A percentile compares a stretch with the other conserved stretches of the same genome.
Conservation (phyloP, 1,284 basidiomycete species). For the Lentinula novae-zelandiae region DNA sequence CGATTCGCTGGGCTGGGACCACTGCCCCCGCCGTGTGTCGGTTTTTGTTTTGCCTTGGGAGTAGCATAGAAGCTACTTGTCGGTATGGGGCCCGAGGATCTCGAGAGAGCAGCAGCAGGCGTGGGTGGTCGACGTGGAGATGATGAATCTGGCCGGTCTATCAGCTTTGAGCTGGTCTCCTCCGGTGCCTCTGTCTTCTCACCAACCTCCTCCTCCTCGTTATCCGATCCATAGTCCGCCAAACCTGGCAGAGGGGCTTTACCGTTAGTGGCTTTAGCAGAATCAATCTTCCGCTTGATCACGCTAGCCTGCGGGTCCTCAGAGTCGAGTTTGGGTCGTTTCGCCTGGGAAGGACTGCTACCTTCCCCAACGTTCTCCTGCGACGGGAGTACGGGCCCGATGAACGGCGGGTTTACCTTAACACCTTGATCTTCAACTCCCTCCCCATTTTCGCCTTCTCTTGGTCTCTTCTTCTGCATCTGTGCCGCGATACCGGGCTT, state of each 20-base stretch:
- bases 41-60: not conserved
- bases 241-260: slow-evolving; percentile 31
- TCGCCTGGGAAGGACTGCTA: slow-evolving; percentile 19
- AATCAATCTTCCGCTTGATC: slow-evolving; percentile 63
- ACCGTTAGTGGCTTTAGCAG: slow-evolving; percentile 29
- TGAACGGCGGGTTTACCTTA: slow-evolving; percentile 49
- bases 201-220: slow-evolving; percentile 34
- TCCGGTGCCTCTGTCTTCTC: slow-evolving; percentile 18
- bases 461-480: slow-evolving; percentile 54
- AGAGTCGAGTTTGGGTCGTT: slow-evolving; percentile 23
- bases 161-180: slow-evolving; percentile 5
- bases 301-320: slow-evolving; percentile 58
- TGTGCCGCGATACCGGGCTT: slow-evolving; percentile 43
- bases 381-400: slow-evolving; percentile 62
- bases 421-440: slow-evolving; percentile 42
- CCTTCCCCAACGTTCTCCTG: slow-evolving; percentile 9
- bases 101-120: not conserved
- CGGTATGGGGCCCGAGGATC: not conserved
- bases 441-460: slow-evolving; percentile 37
- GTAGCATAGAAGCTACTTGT: slow-evolving; percentile 3
- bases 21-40: not conserved
- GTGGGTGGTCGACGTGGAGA: not conserved
- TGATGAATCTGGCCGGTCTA: not conserved
- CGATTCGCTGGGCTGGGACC: not conserved
- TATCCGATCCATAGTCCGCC: slow-evolving; percentile 51